Evolutionary conservation across 1,284 basidiomycete species (phyloP).

Genomic region (Chondrostereum purpureum): DNA sequence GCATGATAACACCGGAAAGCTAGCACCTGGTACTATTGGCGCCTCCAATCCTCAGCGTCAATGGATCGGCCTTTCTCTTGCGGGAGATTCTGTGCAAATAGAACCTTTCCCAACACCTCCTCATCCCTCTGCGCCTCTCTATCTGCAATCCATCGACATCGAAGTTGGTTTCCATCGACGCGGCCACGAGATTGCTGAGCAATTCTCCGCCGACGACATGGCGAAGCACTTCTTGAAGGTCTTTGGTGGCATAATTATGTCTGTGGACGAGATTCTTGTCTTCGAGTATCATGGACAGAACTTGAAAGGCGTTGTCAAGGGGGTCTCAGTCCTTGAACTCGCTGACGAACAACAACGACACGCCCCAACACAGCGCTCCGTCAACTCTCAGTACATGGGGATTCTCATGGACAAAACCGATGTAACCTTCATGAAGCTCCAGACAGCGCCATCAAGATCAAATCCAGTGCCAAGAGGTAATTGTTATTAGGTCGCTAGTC

Average conservation of each 20-base stretch:
- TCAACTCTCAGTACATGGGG: conserved; percentile 45
- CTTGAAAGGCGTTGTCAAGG: conserved; percentile 69
- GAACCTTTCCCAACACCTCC: conserved; percentile 56
- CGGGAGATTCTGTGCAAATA: conserved; percentile 71
- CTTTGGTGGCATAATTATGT: conserved; percentile 64
- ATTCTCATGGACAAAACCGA: conserved; percentile 90
- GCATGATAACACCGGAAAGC: conserved; percentile 68
- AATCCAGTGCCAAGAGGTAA: conserved; percentile 86
- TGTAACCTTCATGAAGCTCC: conserved; percentile 84
- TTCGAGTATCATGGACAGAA: conserved; percentile 92
- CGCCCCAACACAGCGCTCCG: conserved; percentile 20
- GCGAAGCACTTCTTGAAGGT: conserved; percentile 64
- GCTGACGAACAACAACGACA: conserved; percentile 50
- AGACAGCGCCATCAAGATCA: conserved; percentile 81
- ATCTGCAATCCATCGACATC: conserved; percentile 73
- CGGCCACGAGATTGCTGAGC: conserved; percentile 58
- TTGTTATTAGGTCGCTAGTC: conserved; percentile 15
- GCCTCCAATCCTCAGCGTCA: conserved; percentile 68
- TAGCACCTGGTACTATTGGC: conserved; percentile 60
- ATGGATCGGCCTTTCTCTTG: conserved; percentile 80
- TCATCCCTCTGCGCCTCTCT: conserved; percentile 54
- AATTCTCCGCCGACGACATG: conserved; percentile 86
- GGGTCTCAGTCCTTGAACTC: conserved; percentile 63
- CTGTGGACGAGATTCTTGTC: conserved; percentile 68
- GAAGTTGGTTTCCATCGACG: conserved; percentile 72